These are phyloP conservation scores for Skeletonema menzelii DNA, from an alignment of 108 stramenopile genomes.

Conservation along the genomic window DNA sequence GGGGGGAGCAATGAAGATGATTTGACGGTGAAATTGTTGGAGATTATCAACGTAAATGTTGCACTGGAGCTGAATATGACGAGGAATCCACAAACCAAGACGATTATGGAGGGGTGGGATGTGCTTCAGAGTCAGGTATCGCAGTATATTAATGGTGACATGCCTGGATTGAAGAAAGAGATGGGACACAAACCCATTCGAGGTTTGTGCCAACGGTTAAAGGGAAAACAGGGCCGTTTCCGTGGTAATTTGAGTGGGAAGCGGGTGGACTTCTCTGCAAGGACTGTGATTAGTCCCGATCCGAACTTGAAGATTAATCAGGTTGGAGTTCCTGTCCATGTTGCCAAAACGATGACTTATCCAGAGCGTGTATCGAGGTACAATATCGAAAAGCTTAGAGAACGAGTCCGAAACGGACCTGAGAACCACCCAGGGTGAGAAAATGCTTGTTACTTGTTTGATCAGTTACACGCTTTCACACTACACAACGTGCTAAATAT, in stretches of 20 bases:
- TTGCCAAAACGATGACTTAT: constrained; percentile 97
- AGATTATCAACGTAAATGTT: constrained; percentile 95
- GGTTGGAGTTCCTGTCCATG: constrained; percentile 96
- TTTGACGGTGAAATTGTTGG: constrained; percentile 97
- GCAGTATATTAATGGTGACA: constrained; percentile 96
- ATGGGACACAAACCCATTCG: constrained; percentile 93
- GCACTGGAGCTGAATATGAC: constrained; percentile 87
- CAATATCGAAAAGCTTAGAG: constrained; percentile 92
- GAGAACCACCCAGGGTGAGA: constrained; percentile 88
- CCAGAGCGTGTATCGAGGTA: constrained; percentile 94
- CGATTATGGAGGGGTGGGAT: constrained; percentile 98
- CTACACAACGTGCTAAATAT: neutral
- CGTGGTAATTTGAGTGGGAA: constrained; percentile 98
- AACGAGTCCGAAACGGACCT: constrained; percentile 90
- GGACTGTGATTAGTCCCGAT: constrained; percentile 98
- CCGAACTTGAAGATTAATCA: constrained; percentile 94
- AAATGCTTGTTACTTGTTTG: neutral
- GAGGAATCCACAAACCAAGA: constrained; percentile 86
- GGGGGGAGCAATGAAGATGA: constrained; percentile 98
- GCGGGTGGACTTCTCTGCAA: constrained; percentile 97
- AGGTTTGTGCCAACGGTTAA: constrained; percentile 95
- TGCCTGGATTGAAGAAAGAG: constrained; percentile 91
- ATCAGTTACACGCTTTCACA: neutral
- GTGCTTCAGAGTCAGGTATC: constrained; percentile 95
- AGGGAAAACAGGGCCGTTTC: constrained; percentile 97